A percentile compares a stretch with the other conserved stretches of the same genome.
These are phyloP conservation scores for Hymenoscyphus fructigenus DNA, from an alignment of 2,329 filamentous ascomycete genomes.

Conservation along the genomic window DNA sequence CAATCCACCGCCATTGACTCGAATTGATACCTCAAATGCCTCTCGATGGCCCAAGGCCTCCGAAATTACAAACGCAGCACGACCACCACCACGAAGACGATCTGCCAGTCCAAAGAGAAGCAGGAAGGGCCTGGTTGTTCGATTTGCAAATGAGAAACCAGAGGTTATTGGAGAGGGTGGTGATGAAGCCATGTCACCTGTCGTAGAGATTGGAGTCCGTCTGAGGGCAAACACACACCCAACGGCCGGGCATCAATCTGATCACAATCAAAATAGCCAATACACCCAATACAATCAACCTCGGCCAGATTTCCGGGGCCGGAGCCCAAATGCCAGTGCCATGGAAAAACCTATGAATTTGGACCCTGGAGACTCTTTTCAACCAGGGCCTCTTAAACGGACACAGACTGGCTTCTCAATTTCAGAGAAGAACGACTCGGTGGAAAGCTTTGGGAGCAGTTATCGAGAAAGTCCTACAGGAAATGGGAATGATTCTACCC, in stretches of 20 bases:
- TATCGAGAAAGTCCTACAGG: not conserved
- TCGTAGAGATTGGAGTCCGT: constrained; percentile 68
- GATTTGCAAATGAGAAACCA: constrained; percentile 70
- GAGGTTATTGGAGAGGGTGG: constrained; percentile 89
- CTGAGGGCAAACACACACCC: constrained; percentile 36
- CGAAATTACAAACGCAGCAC: constrained; percentile 38
- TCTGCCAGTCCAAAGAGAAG: constrained; percentile 42
- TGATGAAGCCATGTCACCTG: constrained; percentile 75
- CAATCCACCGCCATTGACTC: constrained; percentile 24
- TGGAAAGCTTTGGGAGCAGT: constrained; percentile 9
- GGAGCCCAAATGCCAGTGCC: constrained; percentile 10
- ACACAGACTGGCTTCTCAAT: constrained; percentile 54
- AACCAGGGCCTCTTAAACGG: constrained; percentile 53
- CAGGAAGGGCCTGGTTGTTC: constrained; percentile 70
- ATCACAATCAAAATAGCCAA: constrained; percentile 4
- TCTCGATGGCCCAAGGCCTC: constrained; percentile 51
- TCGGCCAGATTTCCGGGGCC: not conserved
- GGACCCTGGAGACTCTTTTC: constrained; percentile 40
- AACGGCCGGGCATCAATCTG: constrained; percentile 16
- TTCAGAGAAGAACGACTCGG: constrained; percentile 16
- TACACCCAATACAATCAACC: not conserved
- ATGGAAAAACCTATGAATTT: constrained; percentile 21
- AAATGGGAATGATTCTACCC: not conserved
- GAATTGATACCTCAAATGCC: constrained; percentile 49
- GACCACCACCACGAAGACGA: constrained; percentile 20